Evolutionary conservation across 106 monocot genomes (phyloP).

Genomic region (Dioscorea dumetorum): DNA sequence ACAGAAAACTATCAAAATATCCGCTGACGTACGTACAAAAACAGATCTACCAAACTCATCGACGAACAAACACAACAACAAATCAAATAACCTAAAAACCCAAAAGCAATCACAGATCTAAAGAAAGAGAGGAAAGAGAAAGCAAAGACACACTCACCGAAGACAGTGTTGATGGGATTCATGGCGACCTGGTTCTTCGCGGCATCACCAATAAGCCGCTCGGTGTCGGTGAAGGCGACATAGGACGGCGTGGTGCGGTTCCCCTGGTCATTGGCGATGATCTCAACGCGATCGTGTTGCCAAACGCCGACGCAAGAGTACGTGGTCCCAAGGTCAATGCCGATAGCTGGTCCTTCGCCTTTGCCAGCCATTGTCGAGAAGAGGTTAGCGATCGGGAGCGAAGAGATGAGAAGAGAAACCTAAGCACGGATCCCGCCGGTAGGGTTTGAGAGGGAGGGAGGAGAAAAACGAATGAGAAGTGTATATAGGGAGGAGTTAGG

Average conservation of each 20-base stretch:
- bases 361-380: slow-evolving; percentile 14
- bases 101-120: too few species aligned
- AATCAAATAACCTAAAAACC: too few species aligned
- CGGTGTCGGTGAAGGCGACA: slow-evolving; percentile 62
- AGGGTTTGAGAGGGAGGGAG: too few species aligned
- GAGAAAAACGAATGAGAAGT: too few species aligned
- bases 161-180: slow-evolving; percentile 70
- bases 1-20: too few species aligned
- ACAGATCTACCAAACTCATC: too few species aligned
- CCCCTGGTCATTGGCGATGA: slow-evolving; percentile 69
- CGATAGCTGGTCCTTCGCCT: slow-evolving; percentile 44
- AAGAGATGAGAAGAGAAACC: too few species aligned
- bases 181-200: slow-evolving; percentile 79
- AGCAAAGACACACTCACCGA: slow-evolving; percentile 18
- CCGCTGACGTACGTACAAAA: too few species aligned
- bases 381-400: too few species aligned
- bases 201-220: slow-evolving; percentile 59
- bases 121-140: background rate
- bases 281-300: slow-evolving; percentile 64
- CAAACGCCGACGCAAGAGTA: slow-evolving; percentile 63
- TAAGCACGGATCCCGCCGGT: too few species aligned
- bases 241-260: slow-evolving; percentile 68
- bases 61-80: too few species aligned
- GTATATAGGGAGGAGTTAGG: too few species aligned
- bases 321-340: slow-evolving; percentile 59